Percentiles rank a stretch among this genome's conserved stretches.
Evolutionary conservation across 2,329 filamentous ascomycete genomes (phyloP).

Genomic region (Coniochaeta sp.): DNA sequence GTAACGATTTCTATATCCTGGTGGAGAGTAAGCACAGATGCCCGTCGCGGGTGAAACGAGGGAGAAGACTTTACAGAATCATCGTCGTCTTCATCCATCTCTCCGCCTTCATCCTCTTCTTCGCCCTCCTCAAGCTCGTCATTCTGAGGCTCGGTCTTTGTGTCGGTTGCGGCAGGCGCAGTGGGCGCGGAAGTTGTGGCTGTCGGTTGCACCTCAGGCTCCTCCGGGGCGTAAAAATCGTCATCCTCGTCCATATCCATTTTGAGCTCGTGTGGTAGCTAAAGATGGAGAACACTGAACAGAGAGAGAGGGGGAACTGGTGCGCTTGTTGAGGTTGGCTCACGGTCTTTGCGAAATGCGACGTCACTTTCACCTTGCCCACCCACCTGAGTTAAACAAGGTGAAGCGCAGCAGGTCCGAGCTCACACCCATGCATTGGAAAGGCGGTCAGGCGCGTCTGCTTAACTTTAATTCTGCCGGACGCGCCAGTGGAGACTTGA

Average conservation of each 20-base stretch:
- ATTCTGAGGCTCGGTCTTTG: constrained; percentile 26
- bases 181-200: constrained; percentile 7
- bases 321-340: background rate
- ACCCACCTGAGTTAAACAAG: background rate
- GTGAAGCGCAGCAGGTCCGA: background rate
- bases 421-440: background rate
- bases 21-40: background rate
- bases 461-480: background rate
- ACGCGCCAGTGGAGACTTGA: background rate
- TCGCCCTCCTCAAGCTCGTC: constrained; percentile 58
- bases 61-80: constrained; percentile 24
- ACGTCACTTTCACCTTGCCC: background rate
- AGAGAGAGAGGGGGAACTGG: background rate
- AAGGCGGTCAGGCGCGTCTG: constrained; percentile 1
- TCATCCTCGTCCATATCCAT: constrained; percentile 66
- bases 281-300: background rate
- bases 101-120: constrained; percentile 54
- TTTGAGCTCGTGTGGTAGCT: constrained; percentile 12
- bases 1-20: constrained; percentile 64
- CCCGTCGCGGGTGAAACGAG: too few relatives aligned
- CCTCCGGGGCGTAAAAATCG: constrained; percentile 59
- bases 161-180: constrained; percentile 18
- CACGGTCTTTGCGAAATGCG: background rate
- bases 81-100: constrained; percentile 53
- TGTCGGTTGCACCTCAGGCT: constrained; percentile 29